Percentiles rank a stretch among this genome's conserved stretches.
Evolutionary conservation across 352 stramenopile genomes (phyloP).

Genomic region (Phytophthora foliorum): DNA sequence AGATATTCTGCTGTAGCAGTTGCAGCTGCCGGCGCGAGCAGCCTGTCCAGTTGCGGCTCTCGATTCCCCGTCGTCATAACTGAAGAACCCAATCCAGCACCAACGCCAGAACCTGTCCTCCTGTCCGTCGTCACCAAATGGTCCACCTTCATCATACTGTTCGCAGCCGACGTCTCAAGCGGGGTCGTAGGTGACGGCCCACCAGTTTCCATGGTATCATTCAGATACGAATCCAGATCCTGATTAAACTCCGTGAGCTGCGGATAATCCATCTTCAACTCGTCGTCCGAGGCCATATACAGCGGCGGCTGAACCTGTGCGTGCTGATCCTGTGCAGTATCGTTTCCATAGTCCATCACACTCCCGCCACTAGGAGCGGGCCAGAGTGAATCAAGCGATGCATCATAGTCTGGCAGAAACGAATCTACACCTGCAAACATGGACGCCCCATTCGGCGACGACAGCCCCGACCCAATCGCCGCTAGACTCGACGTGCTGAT

Average conservation of each 20-base stretch:
- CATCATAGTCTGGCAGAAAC: constrained; percentile 77
- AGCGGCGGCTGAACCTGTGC: constrained; percentile 37
- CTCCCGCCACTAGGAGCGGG: constrained; percentile 47
- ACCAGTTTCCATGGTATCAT: constrained; percentile 61
- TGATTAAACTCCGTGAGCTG: constrained; percentile 78
- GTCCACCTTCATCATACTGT: constrained; percentile 46
- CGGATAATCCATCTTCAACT: constrained; percentile 81
- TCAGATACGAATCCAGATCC: constrained; percentile 79
- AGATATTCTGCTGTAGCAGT: constrained; percentile 33
- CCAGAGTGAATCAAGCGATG: constrained; percentile 79
- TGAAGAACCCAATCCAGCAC: background rate
- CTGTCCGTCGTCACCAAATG: constrained; percentile 34
- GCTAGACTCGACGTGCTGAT: constrained; percentile 29
- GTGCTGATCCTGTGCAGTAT: constrained; percentile 29
- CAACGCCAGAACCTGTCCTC: constrained; percentile 1
- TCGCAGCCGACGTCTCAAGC: constrained; percentile 32
- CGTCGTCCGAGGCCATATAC: constrained; percentile 62
- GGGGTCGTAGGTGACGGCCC: constrained; percentile 58
- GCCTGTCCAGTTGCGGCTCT: constrained; percentile 58
- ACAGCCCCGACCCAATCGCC: constrained; percentile 41
- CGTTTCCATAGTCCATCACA: constrained; percentile 64
- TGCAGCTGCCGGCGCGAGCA: constrained; percentile 29
- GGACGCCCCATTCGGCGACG: constrained; percentile 48
- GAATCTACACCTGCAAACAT: constrained; percentile 66
- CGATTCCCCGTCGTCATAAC: constrained; percentile 12